Conservation (phyloP, 2,329 filamentous ascomycete genomes). For the Penicillium digitatum region DNA sequence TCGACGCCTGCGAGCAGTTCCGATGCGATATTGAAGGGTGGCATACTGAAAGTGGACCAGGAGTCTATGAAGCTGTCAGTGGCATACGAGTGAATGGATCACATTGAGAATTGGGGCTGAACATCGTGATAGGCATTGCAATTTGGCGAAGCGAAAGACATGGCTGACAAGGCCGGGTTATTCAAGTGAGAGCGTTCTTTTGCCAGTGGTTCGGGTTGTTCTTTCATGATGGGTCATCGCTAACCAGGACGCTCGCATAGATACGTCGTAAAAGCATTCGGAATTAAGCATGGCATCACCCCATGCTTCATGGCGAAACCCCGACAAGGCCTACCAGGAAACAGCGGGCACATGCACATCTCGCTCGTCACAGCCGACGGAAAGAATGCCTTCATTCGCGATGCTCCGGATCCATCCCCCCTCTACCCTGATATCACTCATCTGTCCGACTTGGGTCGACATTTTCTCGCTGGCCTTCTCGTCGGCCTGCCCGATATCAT, state of each 20-base stretch:
- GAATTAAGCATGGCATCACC: conserved; percentile 81
- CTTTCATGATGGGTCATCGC: background rate
- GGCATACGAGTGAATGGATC: background rate
- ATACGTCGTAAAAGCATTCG: conserved; percentile 84
- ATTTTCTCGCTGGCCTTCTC: conserved; percentile 88
- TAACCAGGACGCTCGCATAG: conserved; percentile 34
- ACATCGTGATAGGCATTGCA: conserved; percentile 60
- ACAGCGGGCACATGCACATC: conserved; percentile 93
- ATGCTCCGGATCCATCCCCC: conserved; percentile 65
- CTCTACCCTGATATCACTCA: conserved; percentile 70
- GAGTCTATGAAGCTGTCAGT: conserved; percentile 83
- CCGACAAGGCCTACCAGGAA: conserved; percentile 81
- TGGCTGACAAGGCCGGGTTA: conserved; percentile 86
- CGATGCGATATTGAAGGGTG: conserved; percentile 82
- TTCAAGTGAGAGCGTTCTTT: conserved; percentile 64
- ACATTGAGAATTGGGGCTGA: conserved; percentile 22
- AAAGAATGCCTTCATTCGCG: conserved; percentile 78
- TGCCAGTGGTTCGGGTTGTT: background rate
- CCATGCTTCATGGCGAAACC: conserved; percentile 99
- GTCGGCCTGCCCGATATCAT: conserved; percentile 90
- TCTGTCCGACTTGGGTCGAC: conserved; percentile 81
- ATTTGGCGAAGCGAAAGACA: conserved; percentile 78
- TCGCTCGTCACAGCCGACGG: conserved; percentile 77
- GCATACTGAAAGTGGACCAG: conserved; percentile 92
- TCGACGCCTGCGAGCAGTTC: conserved; percentile 73